These are phyloP conservation scores for Chrysanthemum seticuspe DNA, from an alignment of 129 eudicot species.

Conservation along the genomic window DNA sequence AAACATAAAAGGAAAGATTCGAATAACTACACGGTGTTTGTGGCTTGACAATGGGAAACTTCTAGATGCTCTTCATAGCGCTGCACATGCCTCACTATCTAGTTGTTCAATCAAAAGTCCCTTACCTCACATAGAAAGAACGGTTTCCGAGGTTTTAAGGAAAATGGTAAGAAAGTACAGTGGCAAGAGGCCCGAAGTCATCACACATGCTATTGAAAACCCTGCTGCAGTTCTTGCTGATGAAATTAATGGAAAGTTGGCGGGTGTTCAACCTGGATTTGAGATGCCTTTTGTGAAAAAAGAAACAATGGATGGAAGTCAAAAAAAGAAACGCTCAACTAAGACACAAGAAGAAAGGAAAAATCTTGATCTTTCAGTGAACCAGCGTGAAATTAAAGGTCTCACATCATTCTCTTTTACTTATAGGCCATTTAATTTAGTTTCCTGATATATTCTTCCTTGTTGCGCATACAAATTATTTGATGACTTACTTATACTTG, in stretches of 20 bases:
- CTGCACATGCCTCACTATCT: conserved; percentile 92
- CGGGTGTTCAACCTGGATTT: conserved; percentile 40
- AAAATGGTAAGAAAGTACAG: conserved; percentile 95
- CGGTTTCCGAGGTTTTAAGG: conserved; percentile 82
- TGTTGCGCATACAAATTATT: too few species aligned
- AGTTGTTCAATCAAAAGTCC: conserved; percentile 90
- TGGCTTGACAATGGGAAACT: conserved; percentile 97
- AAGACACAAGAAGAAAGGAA: conserved; percentile 42
- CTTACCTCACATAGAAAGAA: conserved; percentile 67
- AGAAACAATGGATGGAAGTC: conserved; percentile 43
- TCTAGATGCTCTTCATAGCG: conserved; percentile 88
- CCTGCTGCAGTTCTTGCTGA: conserved; percentile 77
- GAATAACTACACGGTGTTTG: conserved; percentile 96
- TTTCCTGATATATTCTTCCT: not conserved
- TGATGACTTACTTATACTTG: too few species aligned
- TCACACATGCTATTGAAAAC: conserved; percentile 86
- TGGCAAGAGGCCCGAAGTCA: conserved; percentile 91
- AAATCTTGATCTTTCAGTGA: conserved; percentile 16
- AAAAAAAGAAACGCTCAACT: conserved; percentile 38
- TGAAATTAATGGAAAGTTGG: conserved; percentile 63
- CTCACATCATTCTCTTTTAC: not conserved
- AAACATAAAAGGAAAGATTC: conserved; percentile 51
- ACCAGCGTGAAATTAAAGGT: conserved; percentile 44
- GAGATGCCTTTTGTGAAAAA: conserved; percentile 39
- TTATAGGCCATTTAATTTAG: conserved; percentile 1